Percentiles rank a stretch among this genome's conserved stretches.
phyloP scores from a whole-genome alignment of 106 monocot species.

The Alisma plantagoaquatica region DNA sequence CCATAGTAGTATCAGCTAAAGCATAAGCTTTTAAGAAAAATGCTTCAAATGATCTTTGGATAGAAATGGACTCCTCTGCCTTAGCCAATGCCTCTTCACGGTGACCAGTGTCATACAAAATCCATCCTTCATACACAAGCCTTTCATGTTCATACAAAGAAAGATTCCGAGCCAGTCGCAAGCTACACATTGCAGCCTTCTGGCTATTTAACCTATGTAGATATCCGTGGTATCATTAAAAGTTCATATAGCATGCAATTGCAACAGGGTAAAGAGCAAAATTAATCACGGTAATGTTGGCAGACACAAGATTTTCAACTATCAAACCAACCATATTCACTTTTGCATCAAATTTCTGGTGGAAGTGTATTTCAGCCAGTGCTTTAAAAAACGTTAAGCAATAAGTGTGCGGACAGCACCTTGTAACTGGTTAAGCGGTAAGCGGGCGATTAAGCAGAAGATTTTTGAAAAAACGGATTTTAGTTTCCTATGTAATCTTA shows the following conservation, averaged over 20 bases:
- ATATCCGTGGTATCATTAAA: not conserved
- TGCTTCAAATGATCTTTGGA: conserved; percentile 94
- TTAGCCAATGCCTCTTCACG: conserved; percentile 89
- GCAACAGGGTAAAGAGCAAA: no score
- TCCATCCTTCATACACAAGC: conserved; percentile 99
- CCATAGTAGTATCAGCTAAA: conserved; percentile 70
- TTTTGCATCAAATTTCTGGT: not conserved
- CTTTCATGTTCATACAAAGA: conserved; percentile 72
- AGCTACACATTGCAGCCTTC: conserved; percentile 91
- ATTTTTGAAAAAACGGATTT: no score
- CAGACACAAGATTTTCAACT: not conserved
- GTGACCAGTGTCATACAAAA: conserved; percentile 95
- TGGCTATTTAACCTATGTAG: conserved; percentile 80
- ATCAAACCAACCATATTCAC: not conserved
- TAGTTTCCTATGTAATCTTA: no score
- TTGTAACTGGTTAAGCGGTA: no score
- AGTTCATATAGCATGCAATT: not conserved
- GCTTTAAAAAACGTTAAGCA: not conserved
- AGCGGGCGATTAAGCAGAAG: no score
- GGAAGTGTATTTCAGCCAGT: not conserved
- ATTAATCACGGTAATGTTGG: no score
- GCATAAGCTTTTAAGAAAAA: conserved; percentile 99
- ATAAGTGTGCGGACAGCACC: not conserved
- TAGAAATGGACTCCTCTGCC: conserved; percentile 83
- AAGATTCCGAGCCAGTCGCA: conserved; percentile 74